Evolutionary conservation across 371 early-diverging fungal species (phyloP).

Genomic region (Mortierella polycephala): DNA sequence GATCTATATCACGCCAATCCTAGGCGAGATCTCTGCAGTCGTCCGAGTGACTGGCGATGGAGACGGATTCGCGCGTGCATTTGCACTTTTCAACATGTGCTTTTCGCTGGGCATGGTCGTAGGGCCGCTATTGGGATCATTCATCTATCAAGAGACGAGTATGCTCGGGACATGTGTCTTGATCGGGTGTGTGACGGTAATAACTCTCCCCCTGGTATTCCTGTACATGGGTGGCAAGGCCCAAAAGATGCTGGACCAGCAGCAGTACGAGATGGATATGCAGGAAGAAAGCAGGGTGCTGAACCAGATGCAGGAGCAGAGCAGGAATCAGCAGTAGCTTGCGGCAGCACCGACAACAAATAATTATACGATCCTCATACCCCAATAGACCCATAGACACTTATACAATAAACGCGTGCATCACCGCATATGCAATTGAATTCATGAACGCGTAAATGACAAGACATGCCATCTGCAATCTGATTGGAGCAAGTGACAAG

Average conservation of each 20-base stretch:
- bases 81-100: constrained; percentile 61
- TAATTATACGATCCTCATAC: no score
- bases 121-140: constrained; percentile 34
- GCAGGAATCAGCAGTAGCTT: background rate
- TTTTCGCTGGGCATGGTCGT: constrained; percentile 52
- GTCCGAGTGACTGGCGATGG: constrained; percentile 54
- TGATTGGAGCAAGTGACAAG: no score
- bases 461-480: no score
- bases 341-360: no score
- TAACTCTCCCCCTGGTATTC: constrained; percentile 35
- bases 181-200: constrained; percentile 22
- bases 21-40: constrained; percentile 60
- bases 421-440: no score
- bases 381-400: no score
- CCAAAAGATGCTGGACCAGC: constrained; percentile 34
- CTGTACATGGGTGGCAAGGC: constrained; percentile 37
- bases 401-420: no score
- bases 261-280: constrained; percentile 36
- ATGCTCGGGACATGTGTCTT: constrained; percentile 45
- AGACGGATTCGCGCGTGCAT: constrained; percentile 58
- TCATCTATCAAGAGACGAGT: constrained; percentile 38
- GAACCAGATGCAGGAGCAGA: constrained; percentile 22
- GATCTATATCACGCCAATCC: constrained; percentile 56
- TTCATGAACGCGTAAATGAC: no score
- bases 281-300: constrained; percentile 16